phyloP scores from a whole-genome alignment of 805 yeast genomes.

The Kluyveromyces dobzhanskii region DNA sequence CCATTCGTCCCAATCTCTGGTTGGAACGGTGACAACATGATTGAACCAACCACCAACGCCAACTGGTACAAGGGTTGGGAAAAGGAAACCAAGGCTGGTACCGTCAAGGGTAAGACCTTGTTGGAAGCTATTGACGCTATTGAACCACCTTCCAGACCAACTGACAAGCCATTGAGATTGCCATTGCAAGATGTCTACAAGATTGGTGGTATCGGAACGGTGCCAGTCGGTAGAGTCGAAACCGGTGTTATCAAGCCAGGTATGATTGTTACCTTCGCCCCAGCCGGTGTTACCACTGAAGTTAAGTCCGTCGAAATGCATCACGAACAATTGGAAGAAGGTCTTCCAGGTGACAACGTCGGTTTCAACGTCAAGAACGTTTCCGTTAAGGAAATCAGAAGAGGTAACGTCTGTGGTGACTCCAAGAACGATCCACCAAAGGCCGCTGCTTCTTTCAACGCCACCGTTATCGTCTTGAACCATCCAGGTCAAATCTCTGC shows the following conservation, averaged over 20 bases:
- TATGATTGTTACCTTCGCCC: slow-evolving; percentile 84
- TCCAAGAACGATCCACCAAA: slow-evolving; percentile 82
- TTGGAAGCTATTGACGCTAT: slow-evolving; percentile 79
- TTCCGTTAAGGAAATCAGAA: slow-evolving; percentile 80
- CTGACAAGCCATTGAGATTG: slow-evolving; percentile 81
- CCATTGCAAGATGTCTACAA: slow-evolving; percentile 89
- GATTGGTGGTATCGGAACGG: slow-evolving; percentile 89
- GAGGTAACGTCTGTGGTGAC: slow-evolving; percentile 92
- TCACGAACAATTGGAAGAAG: slow-evolving; percentile 71
- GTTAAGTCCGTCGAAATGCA: slow-evolving; percentile 88
- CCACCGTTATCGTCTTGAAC: slow-evolving; percentile 82
- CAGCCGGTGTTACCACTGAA: slow-evolving; percentile 84
- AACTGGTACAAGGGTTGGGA: slow-evolving; percentile 86
- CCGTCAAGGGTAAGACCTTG: slow-evolving; percentile 69
- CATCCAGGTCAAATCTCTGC: slow-evolving; percentile 89
- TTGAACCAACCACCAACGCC: slow-evolving; percentile 73
- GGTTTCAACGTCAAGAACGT: slow-evolving; percentile 89
- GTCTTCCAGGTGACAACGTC: slow-evolving; percentile 87
- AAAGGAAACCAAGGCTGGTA: slow-evolving; percentile 68
- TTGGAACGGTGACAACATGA: slow-evolving; percentile 91
- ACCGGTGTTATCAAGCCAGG: slow-evolving; percentile 89
- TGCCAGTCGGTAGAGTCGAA: slow-evolving; percentile 91
- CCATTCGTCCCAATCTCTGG: slow-evolving; percentile 89
- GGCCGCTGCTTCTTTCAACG: slow-evolving; percentile 72
- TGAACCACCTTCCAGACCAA: slow-evolving; percentile 74